Evolutionary conservation across 1,284 basidiomycete genomes (phyloP), one percentile per base, ranked within the genome.

Genomic region (Marasmius oreades): DNA sequence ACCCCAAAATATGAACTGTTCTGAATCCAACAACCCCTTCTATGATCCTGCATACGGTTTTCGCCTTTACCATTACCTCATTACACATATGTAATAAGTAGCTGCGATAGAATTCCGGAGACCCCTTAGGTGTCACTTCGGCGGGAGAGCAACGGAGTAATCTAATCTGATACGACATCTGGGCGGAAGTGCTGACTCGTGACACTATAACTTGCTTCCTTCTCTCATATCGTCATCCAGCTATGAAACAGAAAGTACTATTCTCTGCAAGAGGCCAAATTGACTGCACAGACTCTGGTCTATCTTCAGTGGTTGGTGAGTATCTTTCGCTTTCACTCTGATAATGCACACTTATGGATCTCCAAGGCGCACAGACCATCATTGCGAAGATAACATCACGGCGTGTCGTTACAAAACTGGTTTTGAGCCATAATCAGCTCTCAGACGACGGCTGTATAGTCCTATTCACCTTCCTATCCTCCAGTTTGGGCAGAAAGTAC

Each of bases 341-440:
- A 50, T 43, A 24, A 43, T 31, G 18, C 47, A 33, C 23, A 50
- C n/a, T 33, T 31, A 31, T 8, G 2, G 28, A 20, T 33, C n/a
- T 50, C 10, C 14, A 36, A 64, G 64, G 65, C 60, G 84, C 82
- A 5, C 73, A 76, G 56, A 69, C 71, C 33, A 68, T 86, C 23
- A 78, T 87, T 42, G 64, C 69, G 12, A 67, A 72, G 45, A 73
- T 86, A 26, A 70, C 67, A 8, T 62, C 69, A 4, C 76, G 76
- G 20, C 73, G 70, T 28, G 60, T 66, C 4, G 75, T 86, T 33
- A 76, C 75, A 37, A 79, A 77, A 59, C 73, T 88, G 44, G 71
- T 79, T 39, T 64, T 88, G 22, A 78, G 81, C 7, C 78, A 85
- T 59, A 88, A 86, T 61, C 60, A 73, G 12, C 76, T 89, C 2